phyloP scores from a whole-genome alignment of 2,329 filamentous ascomycete species.

The Lachnellula suecica region DNA sequence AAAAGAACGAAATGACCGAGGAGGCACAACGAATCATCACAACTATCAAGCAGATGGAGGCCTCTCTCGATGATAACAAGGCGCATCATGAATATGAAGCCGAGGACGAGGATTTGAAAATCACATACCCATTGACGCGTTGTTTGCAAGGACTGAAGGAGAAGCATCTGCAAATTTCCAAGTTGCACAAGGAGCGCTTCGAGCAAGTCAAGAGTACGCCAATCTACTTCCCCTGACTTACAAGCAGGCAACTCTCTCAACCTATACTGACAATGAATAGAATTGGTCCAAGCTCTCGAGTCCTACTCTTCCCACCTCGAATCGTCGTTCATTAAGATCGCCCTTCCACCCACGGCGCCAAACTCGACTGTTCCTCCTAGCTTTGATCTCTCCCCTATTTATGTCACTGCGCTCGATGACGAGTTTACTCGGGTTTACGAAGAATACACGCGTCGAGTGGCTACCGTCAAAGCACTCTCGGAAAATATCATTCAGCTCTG shows the following conservation, averaged over 20 bases:
- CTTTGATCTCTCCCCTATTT: conserved; percentile 90
- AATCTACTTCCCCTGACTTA: neutral
- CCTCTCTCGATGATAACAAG: conserved; percentile 77
- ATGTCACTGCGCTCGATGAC: conserved; percentile 80
- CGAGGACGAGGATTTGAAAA: conserved; percentile 67
- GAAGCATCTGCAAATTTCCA: conserved; percentile 77
- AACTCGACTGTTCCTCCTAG: conserved; percentile 75
- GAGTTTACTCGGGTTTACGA: conserved; percentile 96
- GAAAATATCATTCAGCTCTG: conserved; percentile 92
- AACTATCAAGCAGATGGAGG: conserved; percentile 89
- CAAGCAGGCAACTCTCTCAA: neutral
- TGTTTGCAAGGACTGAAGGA: conserved; percentile 83
- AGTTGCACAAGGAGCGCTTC: conserved; percentile 85
- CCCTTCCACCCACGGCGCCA: conserved; percentile 77
- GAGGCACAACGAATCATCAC: conserved; percentile 85
- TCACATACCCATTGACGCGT: conserved; percentile 79
- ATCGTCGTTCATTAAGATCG: conserved; percentile 79
- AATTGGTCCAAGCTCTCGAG: conserved; percentile 89
- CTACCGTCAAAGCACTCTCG: conserved; percentile 69
- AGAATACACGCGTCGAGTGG: conserved; percentile 85
- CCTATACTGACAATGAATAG: conserved; percentile 43
- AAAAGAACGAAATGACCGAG: conserved; percentile 89
- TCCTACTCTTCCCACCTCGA: conserved; percentile 97
- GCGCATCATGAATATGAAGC: conserved; percentile 60
- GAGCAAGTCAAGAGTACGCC: conserved; percentile 89